These are phyloP conservation scores for Phalaenopsis aphrodite DNA, from an alignment of 106 monocot genomes.

Conservation along the genomic window DNA sequence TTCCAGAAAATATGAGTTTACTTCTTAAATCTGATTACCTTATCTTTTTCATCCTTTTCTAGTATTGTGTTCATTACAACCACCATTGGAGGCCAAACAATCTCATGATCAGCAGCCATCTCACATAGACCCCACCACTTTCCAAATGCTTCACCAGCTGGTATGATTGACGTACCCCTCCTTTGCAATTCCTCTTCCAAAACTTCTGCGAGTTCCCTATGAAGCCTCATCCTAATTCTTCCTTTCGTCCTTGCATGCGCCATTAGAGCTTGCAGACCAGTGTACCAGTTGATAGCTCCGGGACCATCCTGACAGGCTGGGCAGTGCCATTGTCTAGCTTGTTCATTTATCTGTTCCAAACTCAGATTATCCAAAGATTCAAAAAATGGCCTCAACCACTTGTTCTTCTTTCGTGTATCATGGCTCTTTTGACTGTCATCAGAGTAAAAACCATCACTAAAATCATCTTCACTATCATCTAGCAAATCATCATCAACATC, in stretches of 20 bases:
- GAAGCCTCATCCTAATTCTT: constrained; percentile 55
- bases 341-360: constrained; percentile 56
- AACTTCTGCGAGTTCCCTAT: constrained; percentile 60
- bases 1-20: neutral
- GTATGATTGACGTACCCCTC: constrained; percentile 46
- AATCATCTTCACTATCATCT: constrained; percentile 26
- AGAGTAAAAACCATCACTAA: constrained; percentile 75
- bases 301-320: constrained; percentile 80
- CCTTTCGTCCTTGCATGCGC: constrained; percentile 87
- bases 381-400: constrained; percentile 72
- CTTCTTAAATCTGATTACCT: constrained; percentile 23
- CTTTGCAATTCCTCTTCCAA: constrained; percentile 73
- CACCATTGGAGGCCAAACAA: constrained; percentile 94
- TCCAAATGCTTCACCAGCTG: constrained; percentile 46
- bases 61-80: constrained; percentile 70
- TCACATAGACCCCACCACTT: constrained; percentile 68
- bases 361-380: constrained; percentile 41
- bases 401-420: constrained; percentile 60
- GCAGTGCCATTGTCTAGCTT: constrained; percentile 81
- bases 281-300: constrained; percentile 91
- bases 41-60: constrained; percentile 61
- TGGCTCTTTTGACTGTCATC: constrained; percentile 66
- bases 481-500: constrained; percentile 23
- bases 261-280: constrained; percentile 63
- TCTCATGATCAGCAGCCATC: constrained; percentile 42